Conservation (phyloP, 805 yeast genomes). For the Candida easanensis region DNA sequence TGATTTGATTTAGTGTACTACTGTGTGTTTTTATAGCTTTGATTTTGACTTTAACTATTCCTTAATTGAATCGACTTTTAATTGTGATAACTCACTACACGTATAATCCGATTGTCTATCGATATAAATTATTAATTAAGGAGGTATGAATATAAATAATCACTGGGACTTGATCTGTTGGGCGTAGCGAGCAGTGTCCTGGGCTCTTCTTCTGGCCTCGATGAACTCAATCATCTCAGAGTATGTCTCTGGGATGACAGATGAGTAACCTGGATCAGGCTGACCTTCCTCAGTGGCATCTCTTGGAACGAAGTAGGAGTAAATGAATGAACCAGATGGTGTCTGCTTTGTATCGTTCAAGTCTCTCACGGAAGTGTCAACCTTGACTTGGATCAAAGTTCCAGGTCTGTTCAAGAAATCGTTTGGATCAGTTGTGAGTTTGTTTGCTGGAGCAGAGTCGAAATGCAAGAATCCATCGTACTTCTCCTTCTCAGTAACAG, state of each 20-base stretch:
- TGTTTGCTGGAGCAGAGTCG: conserved; percentile 58
- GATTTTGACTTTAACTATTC: not conserved
- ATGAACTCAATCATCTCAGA: conserved; percentile 90
- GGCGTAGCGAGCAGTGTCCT: conserved; percentile 71
- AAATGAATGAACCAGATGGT: conserved; percentile 84
- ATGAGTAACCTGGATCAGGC: conserved; percentile 54
- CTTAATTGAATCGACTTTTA: conserved; percentile 3
- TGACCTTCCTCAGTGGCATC: conserved; percentile 35
- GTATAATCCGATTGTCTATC: not conserved
- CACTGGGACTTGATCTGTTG: conserved; percentile 35
- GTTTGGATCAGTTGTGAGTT: conserved; percentile 43
- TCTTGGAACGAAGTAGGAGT: conserved; percentile 81
- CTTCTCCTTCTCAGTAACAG: conserved; percentile 16
- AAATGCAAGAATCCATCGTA: conserved; percentile 39
- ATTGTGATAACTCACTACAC: not conserved
- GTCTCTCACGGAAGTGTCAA: conserved; percentile 73
- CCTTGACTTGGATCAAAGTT: conserved; percentile 85
- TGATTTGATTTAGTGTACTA: not conserved
- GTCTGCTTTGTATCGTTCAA: conserved; percentile 58
- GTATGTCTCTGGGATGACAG: conserved; percentile 84
- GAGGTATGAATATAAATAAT: not conserved
- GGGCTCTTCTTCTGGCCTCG: conserved; percentile 88
- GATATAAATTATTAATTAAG: not conserved
- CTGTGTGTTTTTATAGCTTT: not conserved
- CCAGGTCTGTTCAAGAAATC: conserved; percentile 76